phyloP scores from a whole-genome alignment of 2,329 filamentous ascomycete genomes.

The Fusarium sp. region DNA sequence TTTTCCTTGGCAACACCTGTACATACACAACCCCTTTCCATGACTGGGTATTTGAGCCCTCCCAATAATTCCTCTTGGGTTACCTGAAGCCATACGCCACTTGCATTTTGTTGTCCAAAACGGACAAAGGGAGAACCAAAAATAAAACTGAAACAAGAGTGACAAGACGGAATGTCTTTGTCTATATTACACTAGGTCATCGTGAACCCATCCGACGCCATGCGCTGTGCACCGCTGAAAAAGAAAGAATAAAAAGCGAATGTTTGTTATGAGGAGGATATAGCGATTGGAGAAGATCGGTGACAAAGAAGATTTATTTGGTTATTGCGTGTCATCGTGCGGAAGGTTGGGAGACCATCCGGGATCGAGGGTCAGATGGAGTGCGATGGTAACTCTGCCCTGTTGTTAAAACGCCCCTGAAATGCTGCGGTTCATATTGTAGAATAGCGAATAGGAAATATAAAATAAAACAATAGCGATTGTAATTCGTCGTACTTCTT shows the following conservation, averaged over 20 bases:
- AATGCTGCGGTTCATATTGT: constrained; percentile 32
- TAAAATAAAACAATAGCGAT: constrained; percentile 13
- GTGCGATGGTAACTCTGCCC: constrained; percentile 13
- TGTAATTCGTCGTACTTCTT: constrained; percentile 6
- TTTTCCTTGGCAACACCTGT: constrained; percentile 24
- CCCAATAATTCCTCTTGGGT: constrained; percentile 21
- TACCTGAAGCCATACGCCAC: constrained; percentile 33
- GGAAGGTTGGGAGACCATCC: constrained; percentile 19
- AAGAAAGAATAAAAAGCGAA: constrained; percentile 31
- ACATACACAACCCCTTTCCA: constrained; percentile 13
- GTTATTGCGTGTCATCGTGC: constrained; percentile 40
- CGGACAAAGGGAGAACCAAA: constrained; percentile 29
- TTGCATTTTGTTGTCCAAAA: constrained; percentile 39
- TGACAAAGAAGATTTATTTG: constrained; percentile 38
- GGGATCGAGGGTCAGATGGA: constrained; percentile 13
- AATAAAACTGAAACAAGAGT: constrained; percentile 33
- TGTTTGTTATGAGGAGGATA: constrained; percentile 20
- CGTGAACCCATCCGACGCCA: constrained; percentile 37
- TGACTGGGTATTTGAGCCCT: constrained; percentile 30
- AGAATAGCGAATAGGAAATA: constrained; percentile 20
- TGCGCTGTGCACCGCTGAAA: constrained; percentile 40
- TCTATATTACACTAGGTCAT: constrained; percentile 44
- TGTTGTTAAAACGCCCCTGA: constrained; percentile 33
- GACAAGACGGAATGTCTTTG: constrained; percentile 29
- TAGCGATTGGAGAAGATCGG: constrained; percentile 29